These are phyloP conservation scores for Lachancea cidri DNA, from an alignment of 805 yeast species.

Conservation along the genomic window DNA sequence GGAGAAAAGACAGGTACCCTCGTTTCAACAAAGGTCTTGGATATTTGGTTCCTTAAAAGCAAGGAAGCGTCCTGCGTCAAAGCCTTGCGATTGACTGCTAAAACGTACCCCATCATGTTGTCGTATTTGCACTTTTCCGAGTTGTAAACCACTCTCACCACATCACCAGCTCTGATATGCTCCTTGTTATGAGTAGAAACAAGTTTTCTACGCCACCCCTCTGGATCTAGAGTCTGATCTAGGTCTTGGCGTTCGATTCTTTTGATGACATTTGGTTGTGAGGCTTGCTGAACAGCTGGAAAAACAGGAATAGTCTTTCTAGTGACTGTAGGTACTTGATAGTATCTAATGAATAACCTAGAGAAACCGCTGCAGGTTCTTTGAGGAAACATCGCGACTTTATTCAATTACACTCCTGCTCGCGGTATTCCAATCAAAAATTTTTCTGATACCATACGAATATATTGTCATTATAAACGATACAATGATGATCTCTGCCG, in stretches of 20 bases:
- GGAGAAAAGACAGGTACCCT: conserved; percentile 81
- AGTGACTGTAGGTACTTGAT: conserved; percentile 16
- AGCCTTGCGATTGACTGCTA: conserved; percentile 69
- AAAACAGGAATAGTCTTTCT: conserved; percentile 29
- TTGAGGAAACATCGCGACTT: not conserved
- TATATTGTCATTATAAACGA: not conserved
- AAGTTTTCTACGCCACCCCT: conserved; percentile 58
- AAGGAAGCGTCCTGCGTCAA: conserved; percentile 59
- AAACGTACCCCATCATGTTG: conserved; percentile 69
- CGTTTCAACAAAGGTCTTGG: conserved; percentile 80
- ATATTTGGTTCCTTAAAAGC: conserved; percentile 75
- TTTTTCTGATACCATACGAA: not conserved
- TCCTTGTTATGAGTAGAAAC: conserved; percentile 43
- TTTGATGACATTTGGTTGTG: conserved; percentile 41
- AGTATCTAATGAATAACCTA: conserved; percentile 8
- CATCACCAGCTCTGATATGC: conserved; percentile 72
- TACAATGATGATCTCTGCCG: not conserved
- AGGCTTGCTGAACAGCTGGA: conserved; percentile 21
- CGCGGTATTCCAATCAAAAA: not conserved
- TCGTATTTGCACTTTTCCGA: conserved; percentile 50
- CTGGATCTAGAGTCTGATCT: conserved; percentile 59
- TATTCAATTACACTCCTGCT: too few relatives aligned
- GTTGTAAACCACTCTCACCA: conserved; percentile 67
- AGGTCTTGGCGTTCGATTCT: conserved; percentile 40
- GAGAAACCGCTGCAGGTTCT: not conserved